A percentile compares a stretch with the other conserved stretches of the same genome.
Evolutionary conservation across 148 eudicot species (phyloP).

Genomic region (Diospyros lotus): DNA sequence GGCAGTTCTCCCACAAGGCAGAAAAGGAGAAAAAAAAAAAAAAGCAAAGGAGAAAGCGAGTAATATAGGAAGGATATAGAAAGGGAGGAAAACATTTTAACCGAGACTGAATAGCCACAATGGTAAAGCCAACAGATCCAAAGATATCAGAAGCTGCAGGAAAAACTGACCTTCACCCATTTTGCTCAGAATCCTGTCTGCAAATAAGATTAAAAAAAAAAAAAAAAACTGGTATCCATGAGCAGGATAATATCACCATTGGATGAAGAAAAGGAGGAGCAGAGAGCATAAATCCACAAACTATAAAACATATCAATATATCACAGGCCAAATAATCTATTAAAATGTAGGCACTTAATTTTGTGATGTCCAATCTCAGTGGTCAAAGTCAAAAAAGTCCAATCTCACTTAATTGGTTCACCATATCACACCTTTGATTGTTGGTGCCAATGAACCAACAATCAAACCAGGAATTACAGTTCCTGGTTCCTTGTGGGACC

Average conservation of each 20-base stretch:
- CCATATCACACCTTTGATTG: too few relatives aligned
- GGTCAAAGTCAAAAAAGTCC: not conserved
- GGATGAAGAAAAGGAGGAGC: not conserved
- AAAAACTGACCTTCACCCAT: constrained; percentile 59
- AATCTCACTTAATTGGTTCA: too few relatives aligned
- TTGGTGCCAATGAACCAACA: too few relatives aligned
- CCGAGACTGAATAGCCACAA: not conserved
- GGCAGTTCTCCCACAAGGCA: too few relatives aligned
- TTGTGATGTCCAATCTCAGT: not conserved
- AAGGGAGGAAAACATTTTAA: not conserved
- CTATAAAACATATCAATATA: not conserved
- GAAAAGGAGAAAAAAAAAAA: not conserved
- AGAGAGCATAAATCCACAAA: not conserved
- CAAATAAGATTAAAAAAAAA: constrained; percentile 1
- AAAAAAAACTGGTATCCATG: not conserved
- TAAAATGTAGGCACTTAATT: too few relatives aligned
- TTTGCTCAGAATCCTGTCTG: constrained; percentile 56
- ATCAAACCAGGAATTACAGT: too few relatives aligned
- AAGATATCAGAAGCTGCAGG: not conserved
- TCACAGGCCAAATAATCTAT: not conserved
- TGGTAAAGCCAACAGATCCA: not conserved
- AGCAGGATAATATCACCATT: constrained; percentile 1
- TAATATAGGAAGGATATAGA: not conserved
- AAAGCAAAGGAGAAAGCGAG: not conserved
- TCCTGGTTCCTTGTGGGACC: too few relatives aligned